Evolutionary conservation across 1,139 yeast species (phyloP), one percentile per base, ranked within the genome.

Genomic region (Lodderomyces beijingensis): DNA sequence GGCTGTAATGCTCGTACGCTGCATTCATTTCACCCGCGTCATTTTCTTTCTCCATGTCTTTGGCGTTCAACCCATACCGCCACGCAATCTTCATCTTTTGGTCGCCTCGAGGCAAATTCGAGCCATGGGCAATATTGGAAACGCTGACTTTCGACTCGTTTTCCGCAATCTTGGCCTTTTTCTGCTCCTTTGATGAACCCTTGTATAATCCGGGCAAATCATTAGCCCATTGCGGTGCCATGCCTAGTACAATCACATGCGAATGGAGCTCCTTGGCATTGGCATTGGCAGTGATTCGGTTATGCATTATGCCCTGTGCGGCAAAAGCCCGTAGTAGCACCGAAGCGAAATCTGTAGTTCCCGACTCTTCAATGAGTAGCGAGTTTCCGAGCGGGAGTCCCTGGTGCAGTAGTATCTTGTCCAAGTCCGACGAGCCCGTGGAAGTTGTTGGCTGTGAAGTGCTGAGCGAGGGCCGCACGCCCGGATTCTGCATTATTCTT

Each of bases 301-400:
- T 73, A 36, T 89, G 95, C 2, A 77, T 50, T 3, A 88, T 61
- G 9, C 96, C 95, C 51, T 86, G 94, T 0, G 95, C 72, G 1
- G 86, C 79, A 63, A 79, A 85, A 3, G 78, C 66, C 41, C 91
- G 75, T 24, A 80, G 54, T 25, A 91, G 46, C 9, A 85, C 79
- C n/a, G 88, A 73, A 3, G 84, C 71, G 52, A 88, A 91, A 50
- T 91, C 97, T 0, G 98, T 89, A 11, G 93, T 80, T 0, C 95
- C 94, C 10, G 77, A 72, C 51, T 91, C 98, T 51, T 87, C 91
- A 3, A 91, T 53, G 12, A 89, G 55, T 27, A 88, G 51, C 5
- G 85, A 70, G 10, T 70, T 58, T 1, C 96, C 95, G 12, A 86
- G 48, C 1, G 97, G 97, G 11, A 89, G 53, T 0, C 98, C 98